phyloP scores from a whole-genome alignment of 2,329 filamentous ascomycete species.

The Tolypocladium amazonense region DNA sequence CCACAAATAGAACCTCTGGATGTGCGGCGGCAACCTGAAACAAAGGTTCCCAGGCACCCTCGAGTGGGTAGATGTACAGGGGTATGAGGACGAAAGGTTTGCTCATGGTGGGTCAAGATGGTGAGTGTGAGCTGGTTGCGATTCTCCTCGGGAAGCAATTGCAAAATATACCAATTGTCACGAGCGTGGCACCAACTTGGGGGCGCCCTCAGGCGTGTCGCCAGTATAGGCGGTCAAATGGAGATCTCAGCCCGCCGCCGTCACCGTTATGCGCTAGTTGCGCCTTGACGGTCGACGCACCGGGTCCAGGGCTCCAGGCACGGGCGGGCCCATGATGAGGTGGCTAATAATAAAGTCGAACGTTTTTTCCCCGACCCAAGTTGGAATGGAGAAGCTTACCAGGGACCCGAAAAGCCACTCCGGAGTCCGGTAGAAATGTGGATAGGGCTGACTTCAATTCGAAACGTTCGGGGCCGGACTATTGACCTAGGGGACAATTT shows the following conservation, averaged over 20 bases:
- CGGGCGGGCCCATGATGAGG: not conserved
- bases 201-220: not conserved
- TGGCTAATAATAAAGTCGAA: not conserved
- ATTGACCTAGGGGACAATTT: not conserved
- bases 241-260: not conserved
- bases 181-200: not conserved
- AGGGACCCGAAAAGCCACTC: not conserved
- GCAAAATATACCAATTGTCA: not conserved
- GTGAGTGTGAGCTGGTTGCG: not conserved
- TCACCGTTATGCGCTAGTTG: not conserved
- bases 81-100: conserved; percentile 16
- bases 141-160: not conserved
- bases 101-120: not conserved
- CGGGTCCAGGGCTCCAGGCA: not conserved
- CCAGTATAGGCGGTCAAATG: not conserved
- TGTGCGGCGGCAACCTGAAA: conserved; percentile 10
- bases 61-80: conserved; percentile 21
- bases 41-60: conserved; percentile 18
- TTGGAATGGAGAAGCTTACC: not conserved
- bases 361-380: not conserved
- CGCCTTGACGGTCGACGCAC: not conserved
- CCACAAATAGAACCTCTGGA: conserved; percentile 15
- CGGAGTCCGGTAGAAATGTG: not conserved
- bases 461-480: not conserved
- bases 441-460: not conserved